Evolutionary conservation across 2,329 filamentous ascomycete species (phyloP), one percentile per base, ranked within the genome.

Genomic region (Scopulariopsis brevicaulis): DNA sequence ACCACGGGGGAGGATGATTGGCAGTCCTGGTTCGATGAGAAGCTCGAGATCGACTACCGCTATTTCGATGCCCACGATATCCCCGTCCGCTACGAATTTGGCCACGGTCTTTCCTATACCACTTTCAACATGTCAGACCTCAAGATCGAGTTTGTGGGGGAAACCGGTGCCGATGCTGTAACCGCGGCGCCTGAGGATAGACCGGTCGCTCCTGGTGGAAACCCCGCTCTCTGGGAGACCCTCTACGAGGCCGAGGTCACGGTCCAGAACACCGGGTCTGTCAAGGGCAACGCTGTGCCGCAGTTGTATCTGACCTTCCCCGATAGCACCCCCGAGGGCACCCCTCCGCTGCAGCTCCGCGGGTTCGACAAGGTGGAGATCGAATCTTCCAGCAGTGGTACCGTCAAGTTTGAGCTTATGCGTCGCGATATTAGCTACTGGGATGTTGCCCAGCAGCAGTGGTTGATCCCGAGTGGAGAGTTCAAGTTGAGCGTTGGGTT

Each of bases 361-460:
- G 84, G 85, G 8, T 88, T 88, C 40, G 80, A 81, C 56, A 88
- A 88, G 72, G 71, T 77, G 0, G 71, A 70, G 18, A 61, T 87
- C 52, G 70, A 73, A 14, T 71, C 74, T 0, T 74, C 75, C 0
- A 67, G 75, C 59, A 74, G 69, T 20, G 68, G 70, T 15, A 74
- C 70, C 0, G 70, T 84, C 0, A 68, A 63, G 0, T 80, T 88
- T 58, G 66, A 72, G 28, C 66, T 89, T 43, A 86, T 77, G 20
- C 74, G 85, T 48, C 77, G 84, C 60, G 85, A 89, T 64, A 64
- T 89, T 54, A 87, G 84, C 67, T 74, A 82, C 28, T 89, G 85
- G 86, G 82, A 87, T 65, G 75, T 79, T 5, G 70, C 67, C 1
- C 74, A 73, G 37, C 83, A 87, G 70, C 79, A 80, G 64, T 89